Evolutionary conservation across 257 asterid genomes (phyloP).

Genomic region (Eustoma russellianum): DNA sequence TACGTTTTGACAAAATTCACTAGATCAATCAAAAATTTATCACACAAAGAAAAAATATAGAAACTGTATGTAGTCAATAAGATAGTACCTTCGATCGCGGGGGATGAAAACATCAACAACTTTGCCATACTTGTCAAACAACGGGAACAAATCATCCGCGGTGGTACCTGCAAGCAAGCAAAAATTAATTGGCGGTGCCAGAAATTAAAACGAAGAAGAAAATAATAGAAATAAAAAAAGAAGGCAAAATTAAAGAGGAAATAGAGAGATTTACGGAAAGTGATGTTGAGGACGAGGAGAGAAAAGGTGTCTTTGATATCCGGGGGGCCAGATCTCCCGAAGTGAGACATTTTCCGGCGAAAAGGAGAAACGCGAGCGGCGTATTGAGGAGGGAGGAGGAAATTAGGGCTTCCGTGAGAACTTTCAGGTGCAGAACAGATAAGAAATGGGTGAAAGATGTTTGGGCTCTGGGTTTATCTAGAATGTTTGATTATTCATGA

Average conservation of each 20-base stretch:
- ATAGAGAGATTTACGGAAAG: conserved; percentile 31
- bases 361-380: background rate
- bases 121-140: conserved; percentile 39
- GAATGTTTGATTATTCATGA: background rate
- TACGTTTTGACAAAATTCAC: no score
- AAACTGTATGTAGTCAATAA: background rate
- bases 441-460: background rate
- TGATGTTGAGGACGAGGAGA: conserved; percentile 55
- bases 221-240: no score
- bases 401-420: conserved; percentile 10
- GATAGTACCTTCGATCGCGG: conserved; percentile 33
- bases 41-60: no score
- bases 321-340: conserved; percentile 54
- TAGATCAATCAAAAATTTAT: no score
- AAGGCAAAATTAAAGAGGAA: background rate
- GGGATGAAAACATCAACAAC: conserved; percentile 44
- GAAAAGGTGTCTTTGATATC: conserved; percentile 50
- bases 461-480: background rate
- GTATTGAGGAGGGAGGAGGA: background rate
- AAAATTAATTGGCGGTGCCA: background rate
- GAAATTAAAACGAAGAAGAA: background rate
- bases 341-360: conserved; percentile 35
- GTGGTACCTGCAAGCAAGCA: conserved; percentile 47
- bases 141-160: conserved; percentile 40
- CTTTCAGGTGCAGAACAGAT: background rate